Evolutionary conservation across 1,284 basidiomycete species (phyloP).

Genomic region (Lentinus polychrous): DNA sequence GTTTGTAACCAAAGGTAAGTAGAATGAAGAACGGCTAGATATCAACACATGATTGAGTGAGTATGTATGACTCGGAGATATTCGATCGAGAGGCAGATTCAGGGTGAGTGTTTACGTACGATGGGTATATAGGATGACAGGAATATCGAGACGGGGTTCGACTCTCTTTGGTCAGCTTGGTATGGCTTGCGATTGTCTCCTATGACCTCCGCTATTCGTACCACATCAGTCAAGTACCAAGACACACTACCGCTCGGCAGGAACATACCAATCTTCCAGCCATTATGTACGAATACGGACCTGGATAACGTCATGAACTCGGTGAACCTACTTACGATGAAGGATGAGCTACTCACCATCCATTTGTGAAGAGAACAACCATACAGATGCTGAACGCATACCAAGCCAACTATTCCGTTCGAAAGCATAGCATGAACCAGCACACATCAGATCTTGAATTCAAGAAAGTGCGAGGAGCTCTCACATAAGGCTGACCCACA

Average conservation of each 20-base stretch:
- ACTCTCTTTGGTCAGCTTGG: conserved; percentile 6
- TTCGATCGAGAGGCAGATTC: no score
- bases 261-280: conserved; percentile 21
- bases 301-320: not conserved
- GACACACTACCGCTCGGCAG: no score
- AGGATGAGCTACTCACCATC: conserved; percentile 15
- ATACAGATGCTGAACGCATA: conserved; percentile 22
- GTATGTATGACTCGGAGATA: no score
- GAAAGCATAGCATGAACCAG: no score
- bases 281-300: conserved; percentile 21
- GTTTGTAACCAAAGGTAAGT: conserved; percentile 25
- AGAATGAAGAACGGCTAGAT: conserved; percentile 23
- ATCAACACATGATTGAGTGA: not conserved
- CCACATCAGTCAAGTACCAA: no score
- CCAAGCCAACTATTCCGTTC: conserved; percentile 17
- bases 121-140: conserved; percentile 24
- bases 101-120: conserved; percentile 18
- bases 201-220: conserved; percentile 2
- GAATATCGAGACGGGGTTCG: conserved; percentile 18
- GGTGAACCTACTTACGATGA: not conserved
- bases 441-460: no score
- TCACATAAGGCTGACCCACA: conserved; percentile 21
- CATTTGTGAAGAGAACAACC: conserved; percentile 23
- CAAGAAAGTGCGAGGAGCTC: no score
- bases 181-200: conserved; percentile 5